Conservation (phyloP, 192 early-diverging fungal genomes). For the Coemansia sp. region DNA sequence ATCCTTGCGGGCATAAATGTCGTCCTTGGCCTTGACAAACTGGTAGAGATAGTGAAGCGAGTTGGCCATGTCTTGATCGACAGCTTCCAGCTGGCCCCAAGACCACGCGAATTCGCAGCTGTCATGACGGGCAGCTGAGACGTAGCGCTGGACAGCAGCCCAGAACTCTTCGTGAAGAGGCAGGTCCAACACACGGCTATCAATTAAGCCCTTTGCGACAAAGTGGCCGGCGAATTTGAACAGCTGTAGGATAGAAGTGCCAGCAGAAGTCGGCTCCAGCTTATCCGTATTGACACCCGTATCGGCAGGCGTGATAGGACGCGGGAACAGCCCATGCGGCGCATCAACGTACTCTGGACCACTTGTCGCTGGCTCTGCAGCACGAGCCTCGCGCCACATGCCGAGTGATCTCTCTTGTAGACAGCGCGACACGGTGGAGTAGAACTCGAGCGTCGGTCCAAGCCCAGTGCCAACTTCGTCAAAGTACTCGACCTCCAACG, state of each 20-base stretch:
- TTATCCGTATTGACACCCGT: not conserved
- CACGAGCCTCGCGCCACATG: constrained; percentile 68
- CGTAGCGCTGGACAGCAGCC: constrained; percentile 62
- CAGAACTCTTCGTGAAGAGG: constrained; percentile 77
- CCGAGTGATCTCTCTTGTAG: constrained; percentile 61
- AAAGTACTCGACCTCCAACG: constrained; percentile 92
- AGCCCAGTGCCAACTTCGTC: constrained; percentile 92
- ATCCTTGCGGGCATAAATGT: constrained; percentile 57
- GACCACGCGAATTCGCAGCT: constrained; percentile 14
- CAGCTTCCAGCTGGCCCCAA: constrained; percentile 49
- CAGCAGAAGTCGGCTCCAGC: not conserved
- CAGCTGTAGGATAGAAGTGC: constrained; percentile 32
- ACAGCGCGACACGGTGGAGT: constrained; percentile 74
- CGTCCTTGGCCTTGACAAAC: constrained; percentile 63
- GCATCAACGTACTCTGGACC: constrained; percentile 48
- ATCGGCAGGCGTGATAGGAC: constrained; percentile 15
- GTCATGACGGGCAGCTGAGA: not conserved
- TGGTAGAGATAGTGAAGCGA: constrained; percentile 67
- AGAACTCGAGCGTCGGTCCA: constrained; percentile 93
- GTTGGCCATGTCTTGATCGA: constrained; percentile 67
- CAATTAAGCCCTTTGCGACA: constrained; percentile 85
- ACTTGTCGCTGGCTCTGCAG: not conserved
- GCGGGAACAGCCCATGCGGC: constrained; percentile 60
- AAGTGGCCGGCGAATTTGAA: constrained; percentile 82
- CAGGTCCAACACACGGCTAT: constrained; percentile 83